Percentiles rank a stretch among this genome's conserved stretches.
Evolutionary conservation across 1,284 basidiomycete species (phyloP).

Genomic region (Fomitiporia mediterranea): DNA sequence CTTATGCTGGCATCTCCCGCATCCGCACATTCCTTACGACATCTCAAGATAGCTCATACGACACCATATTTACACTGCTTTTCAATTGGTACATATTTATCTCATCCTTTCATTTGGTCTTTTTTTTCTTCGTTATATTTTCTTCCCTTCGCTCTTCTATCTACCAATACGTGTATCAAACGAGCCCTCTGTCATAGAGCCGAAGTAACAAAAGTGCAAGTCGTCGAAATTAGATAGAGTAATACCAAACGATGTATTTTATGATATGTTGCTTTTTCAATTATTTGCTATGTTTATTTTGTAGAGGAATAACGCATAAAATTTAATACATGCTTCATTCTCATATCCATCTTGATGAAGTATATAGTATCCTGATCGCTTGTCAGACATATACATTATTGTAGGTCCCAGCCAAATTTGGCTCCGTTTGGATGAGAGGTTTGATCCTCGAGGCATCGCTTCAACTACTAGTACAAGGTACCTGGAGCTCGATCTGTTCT

Average conservation of each 20-base stretch:
- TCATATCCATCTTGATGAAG: no score
- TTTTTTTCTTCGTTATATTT: background rate
- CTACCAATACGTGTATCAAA: background rate
- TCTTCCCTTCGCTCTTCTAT: background rate
- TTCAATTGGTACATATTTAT: slow-evolving; percentile 3
- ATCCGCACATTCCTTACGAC: slow-evolving; percentile 6
- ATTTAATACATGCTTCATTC: background rate
- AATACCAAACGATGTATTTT: slow-evolving; percentile 2
- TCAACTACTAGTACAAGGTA: no score
- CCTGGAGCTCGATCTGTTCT: no score
- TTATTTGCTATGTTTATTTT: background rate
- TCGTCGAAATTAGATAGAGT: slow-evolving; percentile 1
- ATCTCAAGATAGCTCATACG: background rate
- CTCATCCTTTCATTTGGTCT: background rate
- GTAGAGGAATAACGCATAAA: background rate
- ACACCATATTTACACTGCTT: background rate
- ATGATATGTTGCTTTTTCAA: background rate
- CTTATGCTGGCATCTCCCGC: slow-evolving; percentile 5
- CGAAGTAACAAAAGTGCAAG: background rate
- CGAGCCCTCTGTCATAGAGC: background rate
- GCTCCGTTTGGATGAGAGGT: no score
- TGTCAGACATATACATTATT: no score
- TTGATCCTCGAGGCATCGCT: no score
- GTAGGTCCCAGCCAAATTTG: no score
- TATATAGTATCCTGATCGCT: no score